Percentiles rank a stretch among this genome's conserved stretches.
Evolutionary conservation across 140 eudicot genomes (phyloP).

Genomic region (Stevia rebaudiana): DNA sequence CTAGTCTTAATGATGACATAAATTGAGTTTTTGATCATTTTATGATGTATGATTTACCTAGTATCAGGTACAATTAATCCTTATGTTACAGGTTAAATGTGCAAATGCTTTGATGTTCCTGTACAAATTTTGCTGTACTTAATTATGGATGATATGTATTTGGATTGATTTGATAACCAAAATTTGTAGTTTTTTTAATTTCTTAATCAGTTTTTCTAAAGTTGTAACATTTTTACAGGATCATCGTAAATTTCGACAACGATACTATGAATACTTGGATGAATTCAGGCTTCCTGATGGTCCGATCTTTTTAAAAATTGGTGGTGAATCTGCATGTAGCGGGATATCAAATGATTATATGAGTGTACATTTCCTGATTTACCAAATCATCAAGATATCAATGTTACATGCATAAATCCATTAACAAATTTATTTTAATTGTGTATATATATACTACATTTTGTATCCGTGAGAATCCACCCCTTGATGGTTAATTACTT

Average conservation of each 20-base stretch:
- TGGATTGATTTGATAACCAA: background rate
- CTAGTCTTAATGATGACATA: background rate
- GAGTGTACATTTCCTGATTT: conserved; percentile 39
- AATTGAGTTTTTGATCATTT: background rate
- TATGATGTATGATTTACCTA: background rate
- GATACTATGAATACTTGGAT: conserved; percentile 75
- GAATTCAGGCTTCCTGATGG: conserved; percentile 74
- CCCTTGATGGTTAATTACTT: background rate
- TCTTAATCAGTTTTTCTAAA: conserved; percentile 9
- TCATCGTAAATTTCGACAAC: conserved; percentile 71
- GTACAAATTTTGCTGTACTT: background rate
- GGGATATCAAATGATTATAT: conserved; percentile 85
- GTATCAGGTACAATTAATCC: background rate
- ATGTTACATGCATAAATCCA: background rate
- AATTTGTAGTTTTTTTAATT: background rate
- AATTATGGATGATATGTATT: background rate
- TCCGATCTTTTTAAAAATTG: conserved; percentile 74
- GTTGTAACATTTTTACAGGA: conserved; percentile 46
- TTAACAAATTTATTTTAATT: background rate
- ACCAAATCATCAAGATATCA: conserved; percentile 9
- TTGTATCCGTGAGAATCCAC: background rate
- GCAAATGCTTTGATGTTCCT: background rate
- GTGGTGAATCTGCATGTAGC: conserved; percentile 79
- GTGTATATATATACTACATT: too few relatives aligned
- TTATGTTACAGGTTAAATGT: background rate